Base-by-base conservation (phyloP, 2,329 filamentous ascomycete genomes). In the Pseudogymnoascus sp. region DNA sequence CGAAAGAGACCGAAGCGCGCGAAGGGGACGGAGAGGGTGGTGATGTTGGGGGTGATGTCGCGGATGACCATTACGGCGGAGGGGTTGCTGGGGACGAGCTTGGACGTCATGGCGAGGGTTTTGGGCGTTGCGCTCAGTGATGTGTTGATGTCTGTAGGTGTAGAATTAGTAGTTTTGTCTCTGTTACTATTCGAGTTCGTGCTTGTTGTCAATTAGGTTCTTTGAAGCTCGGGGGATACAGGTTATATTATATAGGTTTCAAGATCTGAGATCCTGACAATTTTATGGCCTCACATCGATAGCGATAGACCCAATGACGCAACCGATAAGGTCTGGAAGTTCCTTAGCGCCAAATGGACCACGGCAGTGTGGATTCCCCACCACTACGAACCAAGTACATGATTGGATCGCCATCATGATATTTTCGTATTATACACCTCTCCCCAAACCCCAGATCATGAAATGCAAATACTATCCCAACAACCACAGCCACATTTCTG, bases 21-120 rank as follows among this genome's bases (percentile, higher is more conserved):
- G 77, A 99, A 99, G 6, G 95, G 95, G 1, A 92, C 83, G 8
- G 89, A 93, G 70, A 92, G 82, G 11, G 89, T 96, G 45, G 85
- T 86, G 67, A 96, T 83, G 68, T 88, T 87, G 12, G 90, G 89
- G 1, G 89, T 90, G 69, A 97, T 78, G 70, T 92, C 83, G 67
- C 93, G 90, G 71, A 96, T 93, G 66, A 96, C 91, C 88, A 96
- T 96, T 67, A 95, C 87, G 71, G 90, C 85, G 16, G 86, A 83
- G 11, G 93, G 92, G 70, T 93, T 87, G 14, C 77, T 71, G 4
- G 88, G 88, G 64, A 90, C 82, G 63, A 91, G 82, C 29, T 57
- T 57, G 51, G 51, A 34, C 51, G 51, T 34, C 51, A 57, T 57
- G 26, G n/a, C n/a, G 51, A 34, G n/a, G 14, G 1, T 34, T 7